Conservation (phyloP, 495 filamentous ascomycete genomes). For the Symbiotaphrina buchneri region DNA sequence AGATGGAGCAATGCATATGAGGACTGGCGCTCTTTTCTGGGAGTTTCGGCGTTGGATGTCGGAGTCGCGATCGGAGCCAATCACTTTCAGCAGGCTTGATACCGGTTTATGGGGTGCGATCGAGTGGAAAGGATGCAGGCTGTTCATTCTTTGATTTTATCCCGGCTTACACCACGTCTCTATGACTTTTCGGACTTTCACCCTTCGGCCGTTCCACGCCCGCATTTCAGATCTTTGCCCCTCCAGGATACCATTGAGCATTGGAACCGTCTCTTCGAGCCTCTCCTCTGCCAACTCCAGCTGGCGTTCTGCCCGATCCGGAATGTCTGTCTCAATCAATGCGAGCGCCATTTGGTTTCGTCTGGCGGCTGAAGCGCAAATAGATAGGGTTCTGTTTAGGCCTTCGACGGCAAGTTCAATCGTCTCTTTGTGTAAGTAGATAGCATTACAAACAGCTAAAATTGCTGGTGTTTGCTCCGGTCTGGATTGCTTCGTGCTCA, state of each 20-base stretch:
- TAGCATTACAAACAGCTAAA: slow-evolving; percentile 40
- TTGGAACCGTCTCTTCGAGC: slow-evolving; percentile 27
- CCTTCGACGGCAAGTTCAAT: slow-evolving; percentile 73
- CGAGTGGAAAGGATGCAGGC: neutral
- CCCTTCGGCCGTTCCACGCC: slow-evolving; percentile 41
- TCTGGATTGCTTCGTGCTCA: neutral
- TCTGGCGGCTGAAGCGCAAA: slow-evolving; percentile 39
- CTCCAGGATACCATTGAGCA: slow-evolving; percentile 37
- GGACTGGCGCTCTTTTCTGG: neutral
- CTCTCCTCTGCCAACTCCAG: slow-evolving; percentile 6
- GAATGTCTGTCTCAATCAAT: too few species aligned
- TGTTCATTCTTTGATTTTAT: slow-evolving; percentile 5
- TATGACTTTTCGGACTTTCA: slow-evolving; percentile 38
- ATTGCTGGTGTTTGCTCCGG: slow-evolving; percentile 10
- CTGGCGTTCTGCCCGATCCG: slow-evolving; percentile 1
- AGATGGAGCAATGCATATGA: slow-evolving; percentile 89
- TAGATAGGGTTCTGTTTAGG: slow-evolving; percentile 42
- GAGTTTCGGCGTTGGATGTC: slow-evolving; percentile 8
- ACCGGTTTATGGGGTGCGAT: slow-evolving; percentile 3
- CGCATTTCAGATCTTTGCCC: slow-evolving; percentile 20
- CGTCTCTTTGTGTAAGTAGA: slow-evolving; percentile 46
- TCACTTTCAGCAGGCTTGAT: slow-evolving; percentile 2
- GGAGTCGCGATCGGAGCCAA: slow-evolving; percentile 9
- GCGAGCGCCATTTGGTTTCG: slow-evolving; percentile 12
- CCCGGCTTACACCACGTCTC: slow-evolving; percentile 40